Percentiles rank a stretch among this genome's conserved stretches.
These are phyloP conservation scores for Pythium coloratum DNA, from an alignment of 352 stramenopile genomes.

Conservation along the genomic window DNA sequence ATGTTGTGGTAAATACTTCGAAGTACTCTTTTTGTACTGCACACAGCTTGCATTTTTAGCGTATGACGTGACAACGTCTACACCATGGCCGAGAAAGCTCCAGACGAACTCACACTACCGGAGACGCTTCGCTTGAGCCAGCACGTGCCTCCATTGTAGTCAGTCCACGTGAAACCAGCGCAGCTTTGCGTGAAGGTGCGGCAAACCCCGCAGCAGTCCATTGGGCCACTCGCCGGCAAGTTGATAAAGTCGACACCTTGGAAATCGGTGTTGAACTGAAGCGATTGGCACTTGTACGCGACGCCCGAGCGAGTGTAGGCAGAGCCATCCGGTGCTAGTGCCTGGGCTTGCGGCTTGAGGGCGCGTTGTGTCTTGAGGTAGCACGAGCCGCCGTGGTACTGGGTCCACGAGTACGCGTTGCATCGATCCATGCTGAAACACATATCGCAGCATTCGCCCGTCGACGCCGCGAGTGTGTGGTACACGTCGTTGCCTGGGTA, in stretches of 20 bases:
- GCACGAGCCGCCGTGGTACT: constrained; percentile 18
- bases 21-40: too few species aligned
- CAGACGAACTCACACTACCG: neutral
- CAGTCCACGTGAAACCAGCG: constrained; percentile 34
- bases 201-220: constrained; percentile 13
- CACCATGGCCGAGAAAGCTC: neutral
- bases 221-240: neutral
- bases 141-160: constrained; percentile 51
- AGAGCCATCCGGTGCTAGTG: constrained; percentile 9
- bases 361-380: constrained; percentile 8
- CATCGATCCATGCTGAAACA: constrained; percentile 3
- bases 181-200: neutral
- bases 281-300: constrained; percentile 10
- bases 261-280: constrained; percentile 10
- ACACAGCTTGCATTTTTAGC: too few species aligned
- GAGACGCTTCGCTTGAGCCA: constrained; percentile 40
- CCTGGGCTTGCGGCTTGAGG: neutral
- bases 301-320: constrained; percentile 8
- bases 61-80: neutral
- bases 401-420: constrained; percentile 20
- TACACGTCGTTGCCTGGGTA: constrained; percentile 15
- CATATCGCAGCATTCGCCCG: constrained; percentile 17
- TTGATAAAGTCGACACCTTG: constrained; percentile 1
- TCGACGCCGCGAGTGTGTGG: neutral
- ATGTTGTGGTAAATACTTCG: too few species aligned